Evolutionary conservation across 352 stramenopile species (phyloP).

Genomic region (Blastocystis sp.): DNA sequence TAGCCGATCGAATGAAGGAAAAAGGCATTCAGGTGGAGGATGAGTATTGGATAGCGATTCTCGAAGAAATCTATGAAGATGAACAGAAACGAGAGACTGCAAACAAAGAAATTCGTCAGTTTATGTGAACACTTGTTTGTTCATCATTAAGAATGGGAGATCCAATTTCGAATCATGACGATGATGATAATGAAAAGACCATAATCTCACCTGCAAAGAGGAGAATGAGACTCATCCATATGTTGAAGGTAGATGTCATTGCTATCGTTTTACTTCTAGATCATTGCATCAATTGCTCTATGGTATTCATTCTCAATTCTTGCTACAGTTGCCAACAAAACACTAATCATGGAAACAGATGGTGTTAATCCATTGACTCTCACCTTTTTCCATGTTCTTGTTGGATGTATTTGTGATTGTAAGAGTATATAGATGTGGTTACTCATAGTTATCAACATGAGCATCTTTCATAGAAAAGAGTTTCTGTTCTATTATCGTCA

Average conservation of each 20-base stretch:
- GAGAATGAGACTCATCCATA: background rate
- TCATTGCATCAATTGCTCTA: background rate
- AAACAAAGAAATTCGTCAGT: background rate
- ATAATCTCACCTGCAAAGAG: background rate
- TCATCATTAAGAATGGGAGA: background rate
- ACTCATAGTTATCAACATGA: conserved; percentile 1
- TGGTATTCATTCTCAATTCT: conserved; percentile 33
- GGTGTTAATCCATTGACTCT: conserved; percentile 23
- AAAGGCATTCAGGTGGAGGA: background rate
- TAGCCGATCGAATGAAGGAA: background rate
- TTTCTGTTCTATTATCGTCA: background rate
- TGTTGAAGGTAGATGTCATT: background rate
- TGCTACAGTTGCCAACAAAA: conserved; percentile 10
- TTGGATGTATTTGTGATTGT: conserved; percentile 53
- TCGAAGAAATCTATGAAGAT: background rate
- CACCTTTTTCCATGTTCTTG: conserved; percentile 45
- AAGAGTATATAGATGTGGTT: background rate
- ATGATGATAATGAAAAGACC: background rate
- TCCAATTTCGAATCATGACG: background rate
- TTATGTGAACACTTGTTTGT: background rate
- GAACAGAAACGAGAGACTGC: background rate
- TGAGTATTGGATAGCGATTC: background rate
- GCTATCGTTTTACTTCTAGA: background rate
- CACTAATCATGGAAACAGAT: background rate
- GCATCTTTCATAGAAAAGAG: conserved; percentile 35